Evolutionary conservation across 2,329 filamentous ascomycete genomes (phyloP), one percentile per base, ranked within the genome.

Genomic region (Trichoderma sp.): DNA sequence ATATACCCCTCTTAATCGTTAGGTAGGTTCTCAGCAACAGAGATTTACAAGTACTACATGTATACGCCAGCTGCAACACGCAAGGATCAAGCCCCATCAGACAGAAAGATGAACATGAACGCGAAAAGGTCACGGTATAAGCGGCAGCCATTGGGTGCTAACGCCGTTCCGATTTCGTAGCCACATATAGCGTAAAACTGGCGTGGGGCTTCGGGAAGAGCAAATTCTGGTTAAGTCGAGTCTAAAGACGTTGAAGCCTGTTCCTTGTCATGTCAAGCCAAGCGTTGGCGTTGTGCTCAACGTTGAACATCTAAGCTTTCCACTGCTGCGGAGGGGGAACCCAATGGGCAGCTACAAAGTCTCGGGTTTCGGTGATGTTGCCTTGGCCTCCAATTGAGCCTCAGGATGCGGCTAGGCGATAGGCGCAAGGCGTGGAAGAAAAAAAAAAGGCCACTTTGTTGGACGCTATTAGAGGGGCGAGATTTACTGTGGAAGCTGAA

Each of bases 51-150:
- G 52, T 55, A 14, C 24, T 29, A 27, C 21, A 14, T 29, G n/a
- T 21, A 19, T 21, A 58, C 24, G n/a, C 60, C 49, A 49, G 24
- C 37, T 29, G 37, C 21, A 53, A 49, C 29, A 66, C 6, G 53
- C 63, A 58, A 58, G 63, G 53, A 66, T 49, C 27, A 43, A 31
- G 53, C 35, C 61, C 47, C 49, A 53, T n/a, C 27, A 58, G 49
- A 57, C 21, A 13, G 19, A 49, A 49, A 49, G n/a, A 40, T 19
- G 53, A 52, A 63, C 40, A 69, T 53, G 27, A 35, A 71, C 64
- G 64, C 70, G 70, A 71, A 70, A 59, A 55, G 19, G 64, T 60
- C 68, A 61, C 70, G 68, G 55, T 53, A 49, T 60, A 58, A 59
- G 43, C 68, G 31, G 63, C 59, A 55, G 56, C 64, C 33, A 70